Evolutionary conservation across 139 green algal genomes (phyloP), one percentile per base, ranked within the genome.

Genomic region (Micromonas pusilla): DNA sequence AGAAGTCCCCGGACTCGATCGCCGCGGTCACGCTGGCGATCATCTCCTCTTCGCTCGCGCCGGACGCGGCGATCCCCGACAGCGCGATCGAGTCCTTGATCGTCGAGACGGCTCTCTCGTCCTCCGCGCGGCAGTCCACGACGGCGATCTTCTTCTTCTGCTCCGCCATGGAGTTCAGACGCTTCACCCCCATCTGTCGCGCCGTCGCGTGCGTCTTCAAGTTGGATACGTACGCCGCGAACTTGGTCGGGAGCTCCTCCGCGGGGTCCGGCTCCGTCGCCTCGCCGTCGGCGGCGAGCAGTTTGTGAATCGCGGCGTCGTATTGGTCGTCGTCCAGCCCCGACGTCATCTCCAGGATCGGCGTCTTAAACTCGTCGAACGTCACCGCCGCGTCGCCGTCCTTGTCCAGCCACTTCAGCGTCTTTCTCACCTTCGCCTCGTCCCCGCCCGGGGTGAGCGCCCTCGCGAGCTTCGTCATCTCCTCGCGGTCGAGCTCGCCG

Each of bases 11-110:
- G n/a, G n/a, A n/a, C n/a, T n/a, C n/a, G n/a, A n/a, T n/a, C n/a
- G n/a, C n/a, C n/a, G n/a, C n/a, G n/a, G n/a, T n/a, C 45, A 9
- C 45, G 45, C 45, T 16, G 9, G 45, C 45, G 45, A 57, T 16
- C 16, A 16, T 16, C 45, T 57, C 45, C 45, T 23, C 45, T 9
- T 57, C 16, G 45, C 16, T 57, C 9, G 9, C 45, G 9, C 16
- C 45, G 45, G 16, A 57, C 45, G 45, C 9, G 9, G 16, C 45
- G 45, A 57, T 57, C 45, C 45, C 45, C 45, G 45, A 57, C n/a
- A n/a, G 45, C 9, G 45, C 9, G 13, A 68, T 5, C 19, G 60
- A 68, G 25, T 68, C 60, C 60, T 68, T 68, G 60, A 68, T 68
- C 13, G 23, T 36, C 19, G 60, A 68, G 19, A 68, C 60, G 0